Conservation (phyloP, 768 basidiomycete genomes). For the Panaeolus cyanescens region DNA sequence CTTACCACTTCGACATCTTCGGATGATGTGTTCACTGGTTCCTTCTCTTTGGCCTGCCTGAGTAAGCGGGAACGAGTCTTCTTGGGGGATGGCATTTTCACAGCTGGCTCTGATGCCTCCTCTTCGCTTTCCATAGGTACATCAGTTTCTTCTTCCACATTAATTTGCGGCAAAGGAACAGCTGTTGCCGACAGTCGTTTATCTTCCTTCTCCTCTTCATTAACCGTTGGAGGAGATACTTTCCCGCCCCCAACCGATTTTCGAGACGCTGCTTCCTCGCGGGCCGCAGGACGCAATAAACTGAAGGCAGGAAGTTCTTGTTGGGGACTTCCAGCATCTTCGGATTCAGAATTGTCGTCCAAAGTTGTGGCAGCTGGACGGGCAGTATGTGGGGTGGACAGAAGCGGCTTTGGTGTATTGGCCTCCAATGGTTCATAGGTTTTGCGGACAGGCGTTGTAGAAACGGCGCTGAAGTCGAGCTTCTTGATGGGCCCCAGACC, state of each 20-base stretch:
- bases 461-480: constrained; percentile 23
- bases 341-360: neutral
- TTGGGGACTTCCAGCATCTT: neutral
- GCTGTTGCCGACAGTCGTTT: neutral
- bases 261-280: constrained; percentile 8
- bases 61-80: constrained; percentile 12
- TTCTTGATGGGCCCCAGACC: constrained; percentile 12
- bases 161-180: neutral
- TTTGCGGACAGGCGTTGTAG: constrained; percentile 2
- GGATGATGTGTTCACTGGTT: neutral
- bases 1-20: constrained; percentile 12
- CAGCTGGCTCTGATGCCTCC: neutral
- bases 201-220: neutral
- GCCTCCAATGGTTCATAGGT: neutral
- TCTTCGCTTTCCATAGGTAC: neutral
- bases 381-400: neutral
- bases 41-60: constrained; percentile 11
- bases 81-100: neutral
- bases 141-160: neutral
- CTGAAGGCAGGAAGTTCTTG: constrained; percentile 18
- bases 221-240: neutral
- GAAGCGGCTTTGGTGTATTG: neutral
- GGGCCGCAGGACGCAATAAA: constrained; percentile 20
- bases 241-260: constrained; percentile 1
- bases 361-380: neutral